phyloP scores from a whole-genome alignment of 164 flowering plant species.

The Berberis thunbergii region DNA sequence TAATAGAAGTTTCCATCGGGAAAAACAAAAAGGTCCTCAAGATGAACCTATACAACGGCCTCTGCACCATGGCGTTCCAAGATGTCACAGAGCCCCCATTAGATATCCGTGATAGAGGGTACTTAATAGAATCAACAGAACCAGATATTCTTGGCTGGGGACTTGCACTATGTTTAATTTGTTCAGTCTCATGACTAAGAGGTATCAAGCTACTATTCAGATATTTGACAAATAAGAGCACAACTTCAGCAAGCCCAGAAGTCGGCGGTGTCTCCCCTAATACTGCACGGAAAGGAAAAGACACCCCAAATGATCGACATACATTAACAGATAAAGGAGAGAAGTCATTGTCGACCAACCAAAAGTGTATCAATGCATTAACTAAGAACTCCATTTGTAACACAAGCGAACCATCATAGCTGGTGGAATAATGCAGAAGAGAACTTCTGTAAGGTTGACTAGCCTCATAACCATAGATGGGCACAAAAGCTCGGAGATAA shows the following conservation, averaged over 20 bases:
- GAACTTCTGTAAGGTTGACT: conserved; percentile 64
- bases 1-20: conserved; percentile 56
- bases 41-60: conserved; percentile 74
- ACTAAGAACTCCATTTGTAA: conserved; percentile 59
- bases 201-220: conserved; percentile 35
- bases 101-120: conserved; percentile 11
- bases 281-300: conserved; percentile 35
- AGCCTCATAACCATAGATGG: conserved; percentile 28
- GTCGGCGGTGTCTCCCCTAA: conserved; percentile 59
- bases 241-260: conserved; percentile 63
- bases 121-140: conserved; percentile 23
- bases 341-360: conserved; percentile 84
- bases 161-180: conserved; percentile 25
- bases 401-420: conserved; percentile 31
- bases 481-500: conserved; percentile 62
- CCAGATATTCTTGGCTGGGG: conserved; percentile 23
- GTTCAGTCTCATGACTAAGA: conserved; percentile 16
- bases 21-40: conserved; percentile 72
- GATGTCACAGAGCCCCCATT: conserved; percentile 22
- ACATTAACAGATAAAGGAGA: conserved; percentile 48
- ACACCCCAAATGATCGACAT: conserved; percentile 41
- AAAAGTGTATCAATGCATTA: conserved; percentile 45
- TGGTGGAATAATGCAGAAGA: conserved; percentile 43
- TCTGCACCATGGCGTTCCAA: conserved; percentile 55
- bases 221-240: conserved; percentile 58